phyloP scores from a whole-genome alignment of 2,329 filamentous ascomycete genomes.

The Dactylellina parvicollis region DNA sequence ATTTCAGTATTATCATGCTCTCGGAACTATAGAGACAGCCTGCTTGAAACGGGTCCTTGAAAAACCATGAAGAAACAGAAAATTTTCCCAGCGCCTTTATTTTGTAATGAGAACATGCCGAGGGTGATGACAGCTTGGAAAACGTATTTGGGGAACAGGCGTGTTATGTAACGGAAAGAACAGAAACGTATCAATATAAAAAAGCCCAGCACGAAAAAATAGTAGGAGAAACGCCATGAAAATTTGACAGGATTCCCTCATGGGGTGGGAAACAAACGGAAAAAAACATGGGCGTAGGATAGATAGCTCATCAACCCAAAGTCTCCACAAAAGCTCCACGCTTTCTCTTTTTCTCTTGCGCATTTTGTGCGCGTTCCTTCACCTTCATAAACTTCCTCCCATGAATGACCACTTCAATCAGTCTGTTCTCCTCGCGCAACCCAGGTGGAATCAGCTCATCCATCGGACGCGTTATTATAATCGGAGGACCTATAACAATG shows the following conservation, averaged over 20 bases:
- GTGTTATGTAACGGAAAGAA: no score
- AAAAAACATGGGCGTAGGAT: no score
- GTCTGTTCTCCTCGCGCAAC: background rate
- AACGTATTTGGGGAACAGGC: no score
- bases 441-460: slow-evolving; percentile 15
- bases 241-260: no score
- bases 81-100: slow-evolving; percentile 26
- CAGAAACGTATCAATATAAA: no score
- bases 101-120: background rate
- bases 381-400: background rate
- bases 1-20: background rate
- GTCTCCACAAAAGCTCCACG: no score
- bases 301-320: no score
- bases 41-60: background rate
- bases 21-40: background rate
- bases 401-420: background rate
- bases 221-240: background rate
- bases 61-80: background rate
- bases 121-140: no score
- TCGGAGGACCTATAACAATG: background rate
- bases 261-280: no score
- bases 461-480: background rate
- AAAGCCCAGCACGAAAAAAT: background rate
- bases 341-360: no score
- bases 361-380: background rate